Percentiles rank a stretch among this genome's conserved stretches.
phyloP scores from a whole-genome alignment of 805 yeast species.

The Spencermartinsiella europaea region DNA sequence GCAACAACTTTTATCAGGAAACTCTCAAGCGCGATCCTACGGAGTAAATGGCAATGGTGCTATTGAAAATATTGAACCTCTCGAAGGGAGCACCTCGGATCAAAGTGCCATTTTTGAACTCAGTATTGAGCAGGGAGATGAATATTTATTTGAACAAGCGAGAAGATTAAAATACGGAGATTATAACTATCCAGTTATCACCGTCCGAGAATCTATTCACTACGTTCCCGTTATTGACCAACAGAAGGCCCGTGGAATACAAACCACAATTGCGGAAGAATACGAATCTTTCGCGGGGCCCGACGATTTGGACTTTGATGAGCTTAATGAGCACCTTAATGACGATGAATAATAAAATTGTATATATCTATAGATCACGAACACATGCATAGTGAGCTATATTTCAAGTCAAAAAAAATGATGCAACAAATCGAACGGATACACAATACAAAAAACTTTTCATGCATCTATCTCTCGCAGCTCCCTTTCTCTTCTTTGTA shows the following conservation, averaged over 20 bases:
- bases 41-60: not conserved
- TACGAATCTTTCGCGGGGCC: constrained; percentile 19
- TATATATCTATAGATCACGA: not conserved
- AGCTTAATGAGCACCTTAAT: constrained; percentile 1
- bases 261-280: constrained; percentile 17
- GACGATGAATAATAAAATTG: constrained; percentile 4
- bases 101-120: not conserved
- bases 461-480: constrained; percentile 11
- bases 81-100: constrained; percentile 16
- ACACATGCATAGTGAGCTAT: not conserved
- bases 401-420: constrained; percentile 3
- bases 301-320: constrained; percentile 10
- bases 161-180: constrained; percentile 34
- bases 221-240: constrained; percentile 19
- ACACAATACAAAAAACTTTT: constrained; percentile 2
- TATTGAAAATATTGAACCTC: not conserved
- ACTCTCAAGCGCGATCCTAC: not conserved
- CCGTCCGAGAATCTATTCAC: constrained; percentile 27
- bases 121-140: constrained; percentile 25
- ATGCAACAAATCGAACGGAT: not conserved
- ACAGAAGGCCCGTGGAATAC: constrained; percentile 13
- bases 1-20: constrained; percentile 2
- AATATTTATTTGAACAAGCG: constrained; percentile 32
- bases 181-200: constrained; percentile 39
- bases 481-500: constrained; percentile 34